Percentiles rank a stretch among this genome's conserved stretches.
Evolutionary conservation across 306 rosid species (phyloP).

Genomic region (Styphnolobium japonicum): DNA sequence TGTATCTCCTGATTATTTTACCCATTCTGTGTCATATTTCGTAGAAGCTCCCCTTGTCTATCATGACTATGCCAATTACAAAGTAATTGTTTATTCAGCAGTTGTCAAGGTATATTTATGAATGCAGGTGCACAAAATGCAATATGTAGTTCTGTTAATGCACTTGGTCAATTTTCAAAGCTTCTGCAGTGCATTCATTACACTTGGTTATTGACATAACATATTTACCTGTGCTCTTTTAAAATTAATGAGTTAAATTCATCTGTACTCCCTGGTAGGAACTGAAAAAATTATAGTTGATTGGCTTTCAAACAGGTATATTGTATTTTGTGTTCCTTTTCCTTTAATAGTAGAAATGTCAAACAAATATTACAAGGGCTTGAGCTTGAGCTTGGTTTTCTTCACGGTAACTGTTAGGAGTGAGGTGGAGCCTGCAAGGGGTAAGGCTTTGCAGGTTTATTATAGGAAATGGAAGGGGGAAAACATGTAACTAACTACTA

Average conservation of each 20-base stretch:
- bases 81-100: conserved; percentile 92
- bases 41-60: conserved; percentile 88
- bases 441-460: no score
- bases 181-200: not conserved
- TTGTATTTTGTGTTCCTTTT: not conserved
- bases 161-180: conserved; percentile 2
- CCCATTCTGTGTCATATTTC: conserved; percentile 96
- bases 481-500: no score
- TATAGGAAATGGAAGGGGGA: no score
- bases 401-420: not conserved
- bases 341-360: not conserved
- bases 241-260: not conserved
- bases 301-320: conserved; percentile 8
- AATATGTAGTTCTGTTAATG: not conserved
- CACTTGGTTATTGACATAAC: not conserved
- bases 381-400: not conserved
- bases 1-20: conserved; percentile 95
- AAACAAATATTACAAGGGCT: not conserved
- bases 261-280: not conserved
- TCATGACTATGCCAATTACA: conserved; percentile 71
- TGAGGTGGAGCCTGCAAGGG: no score
- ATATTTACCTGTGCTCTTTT: not conserved
- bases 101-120: conserved; percentile 85
- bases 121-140: not conserved
- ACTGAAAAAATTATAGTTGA: not conserved